Base-by-base conservation (phyloP, 2,329 filamentous ascomycete species). In the Ophiocordyceps australis region DNA sequence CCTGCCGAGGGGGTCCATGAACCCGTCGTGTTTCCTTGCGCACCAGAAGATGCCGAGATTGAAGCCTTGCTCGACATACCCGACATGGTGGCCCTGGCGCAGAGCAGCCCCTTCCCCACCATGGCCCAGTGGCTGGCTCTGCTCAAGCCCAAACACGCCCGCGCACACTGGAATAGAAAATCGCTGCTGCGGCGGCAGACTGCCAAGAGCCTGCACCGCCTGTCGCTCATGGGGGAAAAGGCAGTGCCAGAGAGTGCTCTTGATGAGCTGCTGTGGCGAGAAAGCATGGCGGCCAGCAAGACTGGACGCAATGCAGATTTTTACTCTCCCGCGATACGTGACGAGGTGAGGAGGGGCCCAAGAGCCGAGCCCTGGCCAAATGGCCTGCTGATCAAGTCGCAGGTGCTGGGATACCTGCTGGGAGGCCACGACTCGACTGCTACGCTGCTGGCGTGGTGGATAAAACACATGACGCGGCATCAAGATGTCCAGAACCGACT, bases 211-310 rank as follows among this genome's bases (percentile, higher is more conserved):
- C 21, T 43, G n/a, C 21, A 31, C 7, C 37, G 28, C 23, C 31
- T 42, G 7, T 17, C 22, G 6, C 22, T 21, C 1, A 21, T 22
- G 9, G 36, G 35, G 1, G 23, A 31, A 7, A 24, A 18, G 11
- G 21, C 14, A 9, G 30, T 27, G 9, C 31, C 28, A 9, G 30
- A 37, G 23, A 41, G 36, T 22, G 43, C 43, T 1, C 32, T 45
- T 14, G 49, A 54, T 30, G 39, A 50, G 20, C 38, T 54, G 5
- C 28, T 54, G 3, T 36, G 39, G 30, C 34, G 49, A 8, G 50
- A 53, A 33, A 40, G 39, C 29, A 31, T 34, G 11, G 32, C 38
- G 3, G 48, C 50, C 1, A 32, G 39, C 23, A 49, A 42, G 31
- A 35, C 32, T 9, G 42, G 36, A 2, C 37, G 50, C 14, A 16